Evolutionary conservation across 2,329 filamentous ascomycete species (phyloP), one percentile per base, ranked within the genome.

Genomic region (Fusarium nanum): DNA sequence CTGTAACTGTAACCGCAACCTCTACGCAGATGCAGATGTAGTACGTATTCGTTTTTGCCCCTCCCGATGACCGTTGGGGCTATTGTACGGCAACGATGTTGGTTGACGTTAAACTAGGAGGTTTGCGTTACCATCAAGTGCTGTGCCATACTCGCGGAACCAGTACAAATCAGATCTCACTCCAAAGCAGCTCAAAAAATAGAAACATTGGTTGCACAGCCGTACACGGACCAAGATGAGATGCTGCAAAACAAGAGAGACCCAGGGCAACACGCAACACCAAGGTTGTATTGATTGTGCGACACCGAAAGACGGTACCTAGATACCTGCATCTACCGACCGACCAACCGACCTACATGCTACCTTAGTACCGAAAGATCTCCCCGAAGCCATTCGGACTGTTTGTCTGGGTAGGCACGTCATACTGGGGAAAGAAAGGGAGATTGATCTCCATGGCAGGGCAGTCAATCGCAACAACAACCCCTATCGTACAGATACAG

Each of bases 331-430:
- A 37, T 37, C 34, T 37, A 37, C 34, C 34, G 34, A 37, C 34
- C 32, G 32, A 37, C 32, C 32, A 16, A 37, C 32, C 34, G 34
- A 37, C 18, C 34, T 37, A 37, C 34, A 37, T 37, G n/a, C 28
- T 30, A 6, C 34, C 9, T 37, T 16, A 37, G 22, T 47, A 22
- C 48, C 32, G 30, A 60, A 45, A 40, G 30, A 60, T 27, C 23
- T 52, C 42, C 34, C 64, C 64, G 54, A 68, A 68, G 58, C 25
- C 45, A 52, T 64, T 68, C 59, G 64, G 65, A 46, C 37, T 59
- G 44, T 42, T 42, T 57, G 44, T 44, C 37, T 48, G 48, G 34
- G 42, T 41, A 28, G 59, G 65, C 49, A 68, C 64, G 57, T 68
- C 63, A 68, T 67, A 42, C 50, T 56, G 59, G 59, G 46, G 64